phyloP scores from a whole-genome alignment of 345 rosid genomes.

The Physaria fendleri region DNA sequence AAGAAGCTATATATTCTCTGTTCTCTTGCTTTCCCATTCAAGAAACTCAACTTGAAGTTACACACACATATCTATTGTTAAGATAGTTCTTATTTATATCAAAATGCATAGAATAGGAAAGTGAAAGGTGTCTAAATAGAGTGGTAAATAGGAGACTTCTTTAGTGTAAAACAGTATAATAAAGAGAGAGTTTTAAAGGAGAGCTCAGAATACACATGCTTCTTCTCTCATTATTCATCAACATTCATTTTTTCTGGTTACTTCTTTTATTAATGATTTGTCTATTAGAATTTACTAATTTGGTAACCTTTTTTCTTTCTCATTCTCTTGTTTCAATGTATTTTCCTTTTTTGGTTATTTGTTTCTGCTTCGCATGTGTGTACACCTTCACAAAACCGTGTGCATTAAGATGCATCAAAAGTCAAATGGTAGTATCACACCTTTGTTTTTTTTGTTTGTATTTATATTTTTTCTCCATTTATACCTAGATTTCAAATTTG shows the following conservation, averaged over 20 bases:
- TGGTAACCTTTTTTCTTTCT: constrained; percentile 17
- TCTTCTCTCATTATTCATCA: constrained; percentile 10
- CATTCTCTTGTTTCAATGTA: constrained; percentile 27
- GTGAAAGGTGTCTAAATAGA: constrained; percentile 20
- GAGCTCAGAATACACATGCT: constrained; percentile 23
- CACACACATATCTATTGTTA: constrained; percentile 10
- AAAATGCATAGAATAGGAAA: constrained; percentile 21
- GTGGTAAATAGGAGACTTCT: constrained; percentile 28
- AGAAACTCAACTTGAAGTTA: constrained; percentile 29
- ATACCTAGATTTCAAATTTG: no score
- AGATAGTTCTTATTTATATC: not conserved
- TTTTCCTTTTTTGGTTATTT: constrained; percentile 16
- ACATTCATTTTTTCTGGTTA: constrained; percentile 17
- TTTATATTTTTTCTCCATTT: no score
- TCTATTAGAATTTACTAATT: constrained; percentile 20
- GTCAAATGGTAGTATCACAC: constrained; percentile 12
- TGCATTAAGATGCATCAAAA: constrained; percentile 19
- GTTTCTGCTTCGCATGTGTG: constrained; percentile 1
- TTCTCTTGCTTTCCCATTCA: constrained; percentile 15
- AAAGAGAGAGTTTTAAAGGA: no score
- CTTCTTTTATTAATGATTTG: constrained; percentile 17
- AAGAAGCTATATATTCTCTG: constrained; percentile 19
- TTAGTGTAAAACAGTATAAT: constrained; percentile 25
- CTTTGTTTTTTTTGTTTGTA: no score
- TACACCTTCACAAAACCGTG: constrained; percentile 26